These are phyloP conservation scores for Aspergillus sp. DNA, from an alignment of 2,329 filamentous ascomycete species.

Conservation along the genomic window DNA sequence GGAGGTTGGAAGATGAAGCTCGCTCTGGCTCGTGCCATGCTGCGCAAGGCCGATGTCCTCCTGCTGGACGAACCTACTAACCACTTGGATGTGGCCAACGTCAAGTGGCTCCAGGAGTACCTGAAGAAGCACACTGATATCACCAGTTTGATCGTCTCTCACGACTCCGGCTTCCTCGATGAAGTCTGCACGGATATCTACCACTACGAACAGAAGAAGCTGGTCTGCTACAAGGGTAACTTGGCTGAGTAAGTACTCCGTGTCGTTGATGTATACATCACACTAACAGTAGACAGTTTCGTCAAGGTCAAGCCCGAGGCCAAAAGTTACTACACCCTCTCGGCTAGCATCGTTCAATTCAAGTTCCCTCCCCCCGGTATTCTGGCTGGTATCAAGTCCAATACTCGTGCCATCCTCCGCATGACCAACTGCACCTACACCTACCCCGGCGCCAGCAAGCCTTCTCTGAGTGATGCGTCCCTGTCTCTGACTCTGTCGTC, in stretches of 20 bases:
- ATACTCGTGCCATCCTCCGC: constrained; percentile 88
- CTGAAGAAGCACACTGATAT: constrained; percentile 95
- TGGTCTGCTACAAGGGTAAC: constrained; percentile 59
- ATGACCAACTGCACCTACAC: constrained; percentile 90
- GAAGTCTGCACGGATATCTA: constrained; percentile 98
- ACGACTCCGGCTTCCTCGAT: constrained; percentile 97
- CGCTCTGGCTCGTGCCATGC: constrained; percentile 91
- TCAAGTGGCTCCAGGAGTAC: constrained; percentile 94
- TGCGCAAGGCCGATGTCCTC: constrained; percentile 93
- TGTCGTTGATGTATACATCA: background rate
- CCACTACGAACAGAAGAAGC: constrained; percentile 98
- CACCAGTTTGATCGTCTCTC: constrained; percentile 94
- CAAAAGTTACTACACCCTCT: constrained; percentile 97
- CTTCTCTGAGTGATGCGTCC: constrained; percentile 84
- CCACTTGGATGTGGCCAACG: constrained; percentile 93
- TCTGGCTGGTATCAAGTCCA: constrained; percentile 89
- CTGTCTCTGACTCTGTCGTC: constrained; percentile 87
- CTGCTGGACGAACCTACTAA: constrained; percentile 98
- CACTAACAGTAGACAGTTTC: constrained; percentile 51
- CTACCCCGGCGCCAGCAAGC: constrained; percentile 88
- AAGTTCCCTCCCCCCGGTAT: constrained; percentile 98
- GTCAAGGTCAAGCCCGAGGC: constrained; percentile 89
- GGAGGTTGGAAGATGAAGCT: constrained; percentile 99
- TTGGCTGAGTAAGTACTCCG: constrained; percentile 40
- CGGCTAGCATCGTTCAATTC: constrained; percentile 85